Percentiles rank a stretch among this genome's conserved stretches.
phyloP scores from a whole-genome alignment of 2,329 filamentous ascomycete genomes.

The Fusarium virguliforme region DNA sequence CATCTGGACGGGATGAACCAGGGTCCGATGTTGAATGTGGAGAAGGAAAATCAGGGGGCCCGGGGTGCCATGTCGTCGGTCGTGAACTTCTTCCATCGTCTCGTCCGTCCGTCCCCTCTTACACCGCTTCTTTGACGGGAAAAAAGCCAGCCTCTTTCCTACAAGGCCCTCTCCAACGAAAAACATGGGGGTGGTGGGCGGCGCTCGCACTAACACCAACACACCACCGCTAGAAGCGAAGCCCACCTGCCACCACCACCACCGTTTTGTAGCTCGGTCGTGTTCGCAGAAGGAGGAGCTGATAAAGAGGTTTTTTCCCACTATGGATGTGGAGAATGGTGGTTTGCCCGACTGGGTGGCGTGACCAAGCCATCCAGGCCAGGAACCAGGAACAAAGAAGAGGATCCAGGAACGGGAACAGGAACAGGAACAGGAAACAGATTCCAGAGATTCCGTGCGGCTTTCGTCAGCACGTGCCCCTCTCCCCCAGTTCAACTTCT shows the following conservation, averaged over 20 bases:
- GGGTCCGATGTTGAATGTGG: conserved; percentile 26
- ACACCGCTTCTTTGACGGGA: conserved; percentile 41
- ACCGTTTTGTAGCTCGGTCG: conserved; percentile 3
- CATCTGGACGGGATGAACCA: conserved; percentile 13
- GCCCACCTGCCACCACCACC: conserved; percentile 11
- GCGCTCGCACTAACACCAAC: conserved; percentile 9
- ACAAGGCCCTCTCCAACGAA: conserved; percentile 7
- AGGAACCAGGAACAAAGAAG: conserved; percentile 47
- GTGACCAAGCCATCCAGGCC: conserved; percentile 29
- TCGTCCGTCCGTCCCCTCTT: conserved; percentile 8
- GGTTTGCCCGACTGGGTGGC: conserved; percentile 36
- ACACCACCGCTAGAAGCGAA: conserved; percentile 15
- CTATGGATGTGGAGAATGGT: conserved; percentile 33
- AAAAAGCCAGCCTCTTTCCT: conserved; percentile 14
- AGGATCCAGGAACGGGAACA: conserved; percentile 26
- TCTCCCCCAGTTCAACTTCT: neutral
- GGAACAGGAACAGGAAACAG: conserved; percentile 17
- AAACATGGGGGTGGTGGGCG: neutral
- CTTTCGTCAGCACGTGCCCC: conserved; percentile 6
- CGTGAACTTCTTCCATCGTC: conserved; percentile 20
- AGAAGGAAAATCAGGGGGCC: conserved; percentile 34
- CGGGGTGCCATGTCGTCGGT: neutral
- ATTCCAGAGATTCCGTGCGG: conserved; percentile 16
- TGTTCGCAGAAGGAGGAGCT: conserved; percentile 13
- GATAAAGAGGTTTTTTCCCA: conserved; percentile 12